phyloP scores from a whole-genome alignment of 768 basidiomycete species.

The Amyloporia xantha region DNA sequence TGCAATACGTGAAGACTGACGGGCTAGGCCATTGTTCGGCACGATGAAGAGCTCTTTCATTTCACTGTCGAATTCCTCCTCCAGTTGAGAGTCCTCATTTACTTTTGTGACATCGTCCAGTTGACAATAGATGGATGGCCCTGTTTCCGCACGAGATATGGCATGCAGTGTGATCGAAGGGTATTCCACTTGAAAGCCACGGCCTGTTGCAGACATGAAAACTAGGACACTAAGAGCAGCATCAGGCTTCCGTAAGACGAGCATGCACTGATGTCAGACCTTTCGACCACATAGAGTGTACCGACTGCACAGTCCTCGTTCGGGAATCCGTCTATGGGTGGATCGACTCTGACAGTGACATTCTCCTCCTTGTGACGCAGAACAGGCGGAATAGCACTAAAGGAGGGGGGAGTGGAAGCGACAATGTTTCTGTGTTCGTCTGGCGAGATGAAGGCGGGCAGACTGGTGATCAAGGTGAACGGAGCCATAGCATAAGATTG shows the following conservation, averaged over 20 bases:
- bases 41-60: conserved; percentile 82
- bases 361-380: conserved; percentile 67
- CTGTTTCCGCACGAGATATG: conserved; percentile 61
- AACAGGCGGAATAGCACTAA: conserved; percentile 79
- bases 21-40: conserved; percentile 47
- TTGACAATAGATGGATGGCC: conserved; percentile 87
- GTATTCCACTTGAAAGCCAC: conserved; percentile 82
- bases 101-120: conserved; percentile 42
- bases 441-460: conserved; percentile 42
- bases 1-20: conserved; percentile 40
- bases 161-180: conserved; percentile 92
- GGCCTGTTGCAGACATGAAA: conserved; percentile 64
- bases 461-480: conserved; percentile 28
- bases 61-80: conserved; percentile 37
- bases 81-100: conserved; percentile 18
- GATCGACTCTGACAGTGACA: conserved; percentile 65
- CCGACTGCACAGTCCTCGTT: conserved; percentile 49
- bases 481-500: conserved; percentile 12
- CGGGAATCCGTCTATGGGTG: conserved; percentile 55
- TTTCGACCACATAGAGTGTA: conserved; percentile 80
- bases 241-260: conserved; percentile 4
- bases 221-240: conserved; percentile 53
- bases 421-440: conserved; percentile 66
- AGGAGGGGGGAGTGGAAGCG: conserved; percentile 79
- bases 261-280: conserved; percentile 35